These are phyloP conservation scores for Paraphoma sp. DNA, from an alignment of 2,329 filamentous ascomycete species.

Conservation along the genomic window DNA sequence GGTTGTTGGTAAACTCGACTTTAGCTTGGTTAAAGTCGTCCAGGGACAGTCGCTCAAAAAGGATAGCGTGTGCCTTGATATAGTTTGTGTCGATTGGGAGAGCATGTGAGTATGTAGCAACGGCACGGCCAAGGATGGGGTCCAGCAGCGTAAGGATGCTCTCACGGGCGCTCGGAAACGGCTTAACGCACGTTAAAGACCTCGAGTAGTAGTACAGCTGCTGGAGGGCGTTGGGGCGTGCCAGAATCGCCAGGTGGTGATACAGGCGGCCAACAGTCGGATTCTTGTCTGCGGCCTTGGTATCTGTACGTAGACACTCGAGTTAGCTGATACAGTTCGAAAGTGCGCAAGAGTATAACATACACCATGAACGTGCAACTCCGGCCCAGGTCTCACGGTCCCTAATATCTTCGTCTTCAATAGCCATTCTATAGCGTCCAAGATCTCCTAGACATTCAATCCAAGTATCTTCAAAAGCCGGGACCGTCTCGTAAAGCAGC, in stretches of 20 bases:
- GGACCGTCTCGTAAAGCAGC: slow-evolving; percentile 82
- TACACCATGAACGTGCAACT: slow-evolving; percentile 79
- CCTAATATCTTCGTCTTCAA: slow-evolving; percentile 79
- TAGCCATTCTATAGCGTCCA: slow-evolving; percentile 86
- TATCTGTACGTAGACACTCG: slow-evolving; percentile 32
- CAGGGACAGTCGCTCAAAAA: slow-evolving; percentile 62
- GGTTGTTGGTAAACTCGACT: slow-evolving; percentile 58
- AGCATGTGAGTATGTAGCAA: slow-evolving; percentile 37
- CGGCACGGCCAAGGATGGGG: slow-evolving; percentile 53
- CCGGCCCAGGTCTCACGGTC: slow-evolving; percentile 83
- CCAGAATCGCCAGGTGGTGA: slow-evolving; percentile 84
- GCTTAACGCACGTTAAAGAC: slow-evolving; percentile 70
- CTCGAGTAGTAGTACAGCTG: slow-evolving; percentile 78
- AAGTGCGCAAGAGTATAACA: neutral
- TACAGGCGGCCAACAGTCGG: slow-evolving; percentile 81
- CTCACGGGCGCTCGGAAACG: slow-evolving; percentile 72
- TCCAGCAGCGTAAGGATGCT: slow-evolving; percentile 73
- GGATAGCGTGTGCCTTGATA: slow-evolving; percentile 68
- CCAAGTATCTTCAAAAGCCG: slow-evolving; percentile 86
- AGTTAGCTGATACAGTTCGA: neutral
- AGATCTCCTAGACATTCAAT: slow-evolving; percentile 91
- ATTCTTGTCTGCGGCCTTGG: slow-evolving; percentile 76
- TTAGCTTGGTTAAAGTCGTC: slow-evolving; percentile 57
- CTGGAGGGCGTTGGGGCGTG: slow-evolving; percentile 71
- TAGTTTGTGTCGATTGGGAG: slow-evolving; percentile 64